These are phyloP conservation scores for Ceratopteris richardii DNA, from an alignment of 75 land plant species.

Conservation along the genomic window DNA sequence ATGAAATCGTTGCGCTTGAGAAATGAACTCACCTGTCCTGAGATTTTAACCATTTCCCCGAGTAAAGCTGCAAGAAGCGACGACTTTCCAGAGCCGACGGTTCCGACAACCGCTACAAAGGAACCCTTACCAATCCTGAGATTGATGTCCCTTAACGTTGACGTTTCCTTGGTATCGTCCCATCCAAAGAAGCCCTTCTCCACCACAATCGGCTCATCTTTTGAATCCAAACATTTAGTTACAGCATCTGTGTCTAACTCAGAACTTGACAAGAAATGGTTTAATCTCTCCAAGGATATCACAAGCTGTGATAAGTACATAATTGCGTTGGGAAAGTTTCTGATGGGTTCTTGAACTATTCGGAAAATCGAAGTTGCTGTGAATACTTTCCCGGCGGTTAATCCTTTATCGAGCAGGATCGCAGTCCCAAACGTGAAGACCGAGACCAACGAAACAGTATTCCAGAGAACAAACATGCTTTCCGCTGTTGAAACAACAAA, in stretches of 20 bases:
- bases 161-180: conserved; percentile 13
- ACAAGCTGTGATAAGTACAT: conserved; percentile 18
- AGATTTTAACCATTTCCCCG: conserved; percentile 20
- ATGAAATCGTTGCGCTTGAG: too few relatives aligned
- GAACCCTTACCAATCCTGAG: conserved; percentile 11
- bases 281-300: conserved; percentile 21
- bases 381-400: conserved; percentile 19
- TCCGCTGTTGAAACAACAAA: conserved; percentile 11
- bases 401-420: conserved; percentile 7
- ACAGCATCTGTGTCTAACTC: conserved; percentile 23
- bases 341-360: conserved; percentile 25
- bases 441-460: conserved; percentile 19
- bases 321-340: conserved; percentile 17
- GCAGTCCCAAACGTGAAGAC: conserved; percentile 9
- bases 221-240: conserved; percentile 7
- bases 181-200: conserved; percentile 19
- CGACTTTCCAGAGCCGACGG: conserved; percentile 21
- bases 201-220: conserved; percentile 11
- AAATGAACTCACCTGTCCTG: conserved; percentile 14
- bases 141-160: conserved; percentile 19
- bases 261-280: conserved; percentile 16
- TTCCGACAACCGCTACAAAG: conserved; percentile 29
- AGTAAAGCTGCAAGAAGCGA: conserved; percentile 11
- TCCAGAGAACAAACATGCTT: conserved; percentile 18
- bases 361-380: conserved; percentile 24